Conservation (phyloP, 2,329 filamentous ascomycete genomes). For the Pestalotiopsis sp. region DNA sequence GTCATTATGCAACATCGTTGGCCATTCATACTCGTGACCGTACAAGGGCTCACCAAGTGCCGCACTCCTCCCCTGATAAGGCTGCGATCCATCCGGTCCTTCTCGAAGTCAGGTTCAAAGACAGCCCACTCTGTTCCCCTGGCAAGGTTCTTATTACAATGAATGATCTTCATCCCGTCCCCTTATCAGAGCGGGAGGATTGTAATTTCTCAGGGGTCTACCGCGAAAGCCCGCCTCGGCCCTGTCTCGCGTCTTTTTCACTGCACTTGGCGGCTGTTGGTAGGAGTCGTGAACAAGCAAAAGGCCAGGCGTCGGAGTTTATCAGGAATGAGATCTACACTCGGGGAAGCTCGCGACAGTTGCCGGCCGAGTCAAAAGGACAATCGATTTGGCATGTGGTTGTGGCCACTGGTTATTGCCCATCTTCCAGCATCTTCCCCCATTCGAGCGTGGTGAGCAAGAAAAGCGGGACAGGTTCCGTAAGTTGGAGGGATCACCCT, state of each 20-base stretch:
- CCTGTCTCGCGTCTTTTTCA: background rate
- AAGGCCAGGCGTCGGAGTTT: no score
- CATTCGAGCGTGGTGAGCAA: background rate
- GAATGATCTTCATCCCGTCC: background rate
- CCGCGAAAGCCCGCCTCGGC: background rate
- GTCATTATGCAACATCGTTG: background rate
- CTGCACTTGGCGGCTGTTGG: background rate
- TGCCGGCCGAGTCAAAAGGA: background rate
- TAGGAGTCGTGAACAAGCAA: background rate
- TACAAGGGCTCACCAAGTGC: background rate
- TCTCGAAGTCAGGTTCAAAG: background rate
- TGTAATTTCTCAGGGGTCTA: background rate
- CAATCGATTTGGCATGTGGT: background rate
- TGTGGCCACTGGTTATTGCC: background rate
- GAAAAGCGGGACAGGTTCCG: background rate
- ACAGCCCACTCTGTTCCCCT: background rate
- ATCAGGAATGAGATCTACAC: background rate
- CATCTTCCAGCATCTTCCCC: background rate
- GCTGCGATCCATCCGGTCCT: background rate
- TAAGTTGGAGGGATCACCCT: background rate
- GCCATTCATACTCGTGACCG: background rate
- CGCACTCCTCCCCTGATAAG: background rate
- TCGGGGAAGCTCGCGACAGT: background rate
- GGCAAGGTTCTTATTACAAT: background rate
- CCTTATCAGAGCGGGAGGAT: background rate